Conservation (phyloP, 768 basidiomycete genomes). For the Suillus paluster region DNA sequence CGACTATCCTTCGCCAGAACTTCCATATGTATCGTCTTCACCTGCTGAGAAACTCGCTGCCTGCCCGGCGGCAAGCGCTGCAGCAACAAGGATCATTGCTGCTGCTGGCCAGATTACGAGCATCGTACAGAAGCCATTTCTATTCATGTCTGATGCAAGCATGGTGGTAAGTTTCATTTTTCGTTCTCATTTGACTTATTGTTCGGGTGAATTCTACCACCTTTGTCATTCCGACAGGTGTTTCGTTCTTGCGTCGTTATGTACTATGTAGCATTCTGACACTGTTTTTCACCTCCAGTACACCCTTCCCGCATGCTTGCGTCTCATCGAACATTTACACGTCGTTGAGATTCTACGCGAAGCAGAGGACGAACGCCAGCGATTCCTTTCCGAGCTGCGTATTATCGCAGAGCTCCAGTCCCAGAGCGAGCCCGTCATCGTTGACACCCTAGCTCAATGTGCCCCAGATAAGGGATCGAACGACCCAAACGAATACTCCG, state of each 20-base stretch:
- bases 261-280: neutral
- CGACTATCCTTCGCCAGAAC: constrained; percentile 64
- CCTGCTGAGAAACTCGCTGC: constrained; percentile 58
- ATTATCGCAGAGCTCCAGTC: neutral
- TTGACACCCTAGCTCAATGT: neutral
- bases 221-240: constrained; percentile 7
- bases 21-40: constrained; percentile 49
- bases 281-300: constrained; percentile 47
- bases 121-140: constrained; percentile 69
- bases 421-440: neutral
- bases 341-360: constrained; percentile 71
- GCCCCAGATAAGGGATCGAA: neutral
- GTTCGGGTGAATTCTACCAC: neutral
- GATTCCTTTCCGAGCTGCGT: constrained; percentile 50
- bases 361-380: constrained; percentile 47
- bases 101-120: constrained; percentile 70
- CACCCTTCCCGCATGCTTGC: constrained; percentile 74
- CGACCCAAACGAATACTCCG: neutral
- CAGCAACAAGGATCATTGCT: constrained; percentile 67
- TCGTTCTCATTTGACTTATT: constrained; percentile 1
- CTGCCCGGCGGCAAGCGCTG: constrained; percentile 61
- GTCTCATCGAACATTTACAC: constrained; percentile 74
- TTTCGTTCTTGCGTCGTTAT: neutral
- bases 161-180: constrained; percentile 59
- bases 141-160: constrained; percentile 71